Evolutionary conservation across 2,329 filamentous ascomycete genomes (phyloP).

Genomic region (Phyllosticta citriasiana): DNA sequence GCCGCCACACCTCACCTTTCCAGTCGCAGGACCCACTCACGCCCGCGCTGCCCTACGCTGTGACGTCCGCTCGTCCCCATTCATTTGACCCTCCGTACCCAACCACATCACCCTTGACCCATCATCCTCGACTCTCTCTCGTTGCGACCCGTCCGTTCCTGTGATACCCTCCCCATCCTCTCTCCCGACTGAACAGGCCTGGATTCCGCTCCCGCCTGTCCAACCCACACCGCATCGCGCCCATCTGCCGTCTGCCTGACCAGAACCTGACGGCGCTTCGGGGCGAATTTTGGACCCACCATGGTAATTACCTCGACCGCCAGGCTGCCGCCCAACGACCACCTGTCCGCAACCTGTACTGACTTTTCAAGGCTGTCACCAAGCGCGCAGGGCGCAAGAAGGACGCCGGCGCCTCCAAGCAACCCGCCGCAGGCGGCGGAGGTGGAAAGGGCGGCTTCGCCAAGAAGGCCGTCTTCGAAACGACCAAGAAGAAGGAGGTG

Average conservation of each 20-base stretch:
- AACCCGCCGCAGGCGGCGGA: slow-evolving; percentile 31
- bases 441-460: slow-evolving; percentile 54
- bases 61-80: slow-evolving; percentile 8
- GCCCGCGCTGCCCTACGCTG: slow-evolving; percentile 7
- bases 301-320: slow-evolving; percentile 8
- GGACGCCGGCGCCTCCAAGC: slow-evolving; percentile 35
- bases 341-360: neutral
- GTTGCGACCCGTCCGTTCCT: slow-evolving; percentile 4
- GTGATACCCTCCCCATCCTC: neutral
- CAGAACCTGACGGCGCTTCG: slow-evolving; percentile 9
- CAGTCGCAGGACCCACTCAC: neutral
- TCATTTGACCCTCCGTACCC: slow-evolving; percentile 10
- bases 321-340: neutral
- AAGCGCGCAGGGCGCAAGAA: slow-evolving; percentile 51
- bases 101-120: slow-evolving; percentile 9
- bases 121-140: neutral
- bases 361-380: slow-evolving; percentile 38
- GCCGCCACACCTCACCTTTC: neutral
- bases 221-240: neutral
- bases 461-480: slow-evolving; percentile 93
- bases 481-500: slow-evolving; percentile 97
- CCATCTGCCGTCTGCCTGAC: neutral
- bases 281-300: slow-evolving; percentile 8
- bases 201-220: neutral
- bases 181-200: neutral